phyloP scores from a whole-genome alignment of 2,329 filamentous ascomycete species.

The Raffaelea arxii region DNA sequence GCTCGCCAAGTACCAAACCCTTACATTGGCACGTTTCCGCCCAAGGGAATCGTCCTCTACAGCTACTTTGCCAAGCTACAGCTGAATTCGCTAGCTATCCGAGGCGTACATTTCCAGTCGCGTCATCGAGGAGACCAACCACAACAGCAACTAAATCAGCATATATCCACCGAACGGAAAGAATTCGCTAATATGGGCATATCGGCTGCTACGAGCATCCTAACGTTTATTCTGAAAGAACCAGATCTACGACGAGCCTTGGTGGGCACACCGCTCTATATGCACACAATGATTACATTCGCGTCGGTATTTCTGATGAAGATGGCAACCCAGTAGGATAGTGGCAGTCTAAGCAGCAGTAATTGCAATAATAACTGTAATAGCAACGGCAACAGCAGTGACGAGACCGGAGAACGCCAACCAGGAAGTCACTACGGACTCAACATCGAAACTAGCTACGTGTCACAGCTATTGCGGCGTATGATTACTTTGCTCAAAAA shows the following conservation, averaged over 20 bases:
- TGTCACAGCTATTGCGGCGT: conserved; percentile 20
- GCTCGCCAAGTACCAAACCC: conserved; percentile 14
- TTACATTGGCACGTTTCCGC: conserved; percentile 24
- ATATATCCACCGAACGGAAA: conserved; percentile 11
- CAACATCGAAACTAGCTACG: conserved; percentile 22
- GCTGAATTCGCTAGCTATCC: conserved; percentile 29
- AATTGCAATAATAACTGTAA: no score
- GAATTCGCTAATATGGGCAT: conserved; percentile 21
- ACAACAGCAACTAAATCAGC: conserved; percentile 11
- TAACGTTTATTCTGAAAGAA: conserved; percentile 21
- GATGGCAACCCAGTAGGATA: conserved; percentile 22
- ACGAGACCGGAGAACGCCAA: not conserved
- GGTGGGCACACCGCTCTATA: conserved; percentile 22
- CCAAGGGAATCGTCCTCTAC: conserved; percentile 26
- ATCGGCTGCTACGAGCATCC: conserved; percentile 33
- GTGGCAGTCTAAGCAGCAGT: no score
- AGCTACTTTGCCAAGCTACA: conserved; percentile 26
- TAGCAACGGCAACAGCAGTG: not conserved
- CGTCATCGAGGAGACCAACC: no score
- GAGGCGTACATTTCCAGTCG: conserved; percentile 37
- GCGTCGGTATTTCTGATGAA: conserved; percentile 23
- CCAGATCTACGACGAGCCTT: conserved; percentile 19
- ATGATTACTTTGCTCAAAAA: conserved; percentile 22
- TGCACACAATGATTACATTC: conserved; percentile 24
- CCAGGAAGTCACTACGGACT: conserved; percentile 18